A percentile compares a stretch with the other conserved stretches of the same genome.
Conservation (phyloP, 176 grass and related monocot species). For the Phoenix roebelenii region DNA sequence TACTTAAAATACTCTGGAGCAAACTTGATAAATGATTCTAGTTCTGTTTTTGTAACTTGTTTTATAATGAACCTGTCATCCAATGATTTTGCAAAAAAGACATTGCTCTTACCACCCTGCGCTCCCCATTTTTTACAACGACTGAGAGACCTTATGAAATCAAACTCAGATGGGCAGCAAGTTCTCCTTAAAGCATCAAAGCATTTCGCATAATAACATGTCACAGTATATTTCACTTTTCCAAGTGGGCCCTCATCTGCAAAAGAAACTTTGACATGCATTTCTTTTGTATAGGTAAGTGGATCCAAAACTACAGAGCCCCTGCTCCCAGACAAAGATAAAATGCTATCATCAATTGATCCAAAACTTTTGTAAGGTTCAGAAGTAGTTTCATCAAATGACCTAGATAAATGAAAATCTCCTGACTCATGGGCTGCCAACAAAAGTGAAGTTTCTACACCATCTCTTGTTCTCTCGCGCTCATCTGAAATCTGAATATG, state of each 20-base stretch:
- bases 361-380: constrained; percentile 66
- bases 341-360: constrained; percentile 35
- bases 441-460: constrained; percentile 4
- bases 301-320: constrained; percentile 31
- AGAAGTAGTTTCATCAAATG: constrained; percentile 45
- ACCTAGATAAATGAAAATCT: constrained; percentile 44
- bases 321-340: constrained; percentile 36
- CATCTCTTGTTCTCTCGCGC: constrained; percentile 33
- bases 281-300: constrained; percentile 43
- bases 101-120: constrained; percentile 97
- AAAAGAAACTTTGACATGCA: constrained; percentile 85
- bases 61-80: constrained; percentile 97
- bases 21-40: constrained; percentile 95
- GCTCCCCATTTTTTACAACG: constrained; percentile 98
- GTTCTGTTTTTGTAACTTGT: constrained; percentile 87
- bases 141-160: constrained; percentile 93
- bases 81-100: constrained; percentile 98
- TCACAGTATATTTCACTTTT: constrained; percentile 73
- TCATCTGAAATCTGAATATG: constrained; percentile 72
- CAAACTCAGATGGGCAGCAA: constrained; percentile 85
- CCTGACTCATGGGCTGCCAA: constrained; percentile 25
- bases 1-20: constrained; percentile 87
- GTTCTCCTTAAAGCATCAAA: constrained; percentile 80
- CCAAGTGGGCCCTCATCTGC: constrained; percentile 58
- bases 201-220: constrained; percentile 82